A percentile compares a stretch with the other conserved stretches of the same genome.
Evolutionary conservation across 2,329 filamentous ascomycete genomes (phyloP).

Genomic region (Ceratocystis cubensis): DNA sequence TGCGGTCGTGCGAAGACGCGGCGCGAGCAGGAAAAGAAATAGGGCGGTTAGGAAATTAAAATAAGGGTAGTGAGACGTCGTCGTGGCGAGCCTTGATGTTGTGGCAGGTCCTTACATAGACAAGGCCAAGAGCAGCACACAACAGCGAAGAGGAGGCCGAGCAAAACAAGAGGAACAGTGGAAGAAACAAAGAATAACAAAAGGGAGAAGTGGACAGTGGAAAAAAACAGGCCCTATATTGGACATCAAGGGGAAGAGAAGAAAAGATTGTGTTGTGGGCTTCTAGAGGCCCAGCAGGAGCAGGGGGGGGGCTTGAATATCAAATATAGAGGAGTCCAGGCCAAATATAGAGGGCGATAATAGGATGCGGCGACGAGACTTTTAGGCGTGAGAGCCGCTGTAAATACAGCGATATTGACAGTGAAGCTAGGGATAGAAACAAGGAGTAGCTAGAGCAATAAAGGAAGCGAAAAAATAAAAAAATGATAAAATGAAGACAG

Average conservation of each 20-base stretch:
- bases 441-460: neutral
- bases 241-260: neutral
- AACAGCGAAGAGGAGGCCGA: neutral
- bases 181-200: neutral
- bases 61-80: neutral
- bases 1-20: neutral
- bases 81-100: neutral
- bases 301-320: neutral
- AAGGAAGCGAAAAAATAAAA: neutral
- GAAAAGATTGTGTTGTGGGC: neutral
- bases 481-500: neutral
- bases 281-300: neutral
- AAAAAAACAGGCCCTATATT: constrained; percentile 1
- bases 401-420: neutral
- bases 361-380: neutral
- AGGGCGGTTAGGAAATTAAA: neutral
- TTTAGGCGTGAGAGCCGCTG: neutral
- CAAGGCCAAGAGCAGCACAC: neutral
- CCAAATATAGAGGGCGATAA: neutral
- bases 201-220: neutral
- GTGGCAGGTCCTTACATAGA: neutral
- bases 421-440: no score
- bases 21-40: neutral
- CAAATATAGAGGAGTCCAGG: neutral
- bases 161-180: neutral